A percentile compares a stretch with the other conserved stretches of the same genome.
These are phyloP conservation scores for Metschnikowia drakensbergensis DNA, from an alignment of 805 yeast species.

Conservation along the genomic window DNA sequence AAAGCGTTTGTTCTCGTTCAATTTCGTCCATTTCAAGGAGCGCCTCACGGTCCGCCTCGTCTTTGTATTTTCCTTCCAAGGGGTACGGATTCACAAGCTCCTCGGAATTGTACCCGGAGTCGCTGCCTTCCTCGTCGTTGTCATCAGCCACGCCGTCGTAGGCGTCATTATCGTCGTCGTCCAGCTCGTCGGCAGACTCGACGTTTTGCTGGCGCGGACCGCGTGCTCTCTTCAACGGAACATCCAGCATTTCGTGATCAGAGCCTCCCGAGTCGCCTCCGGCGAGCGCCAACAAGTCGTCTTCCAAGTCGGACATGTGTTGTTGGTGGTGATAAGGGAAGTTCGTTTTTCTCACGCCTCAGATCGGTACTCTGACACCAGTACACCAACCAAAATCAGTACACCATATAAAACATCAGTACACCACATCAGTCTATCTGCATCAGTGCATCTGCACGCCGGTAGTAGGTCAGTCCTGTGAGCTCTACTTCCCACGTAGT, in stretches of 20 bases:
- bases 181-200: conserved; percentile 17
- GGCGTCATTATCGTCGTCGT: conserved; percentile 21
- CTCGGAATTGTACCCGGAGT: conserved; percentile 27
- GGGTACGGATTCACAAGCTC: conserved; percentile 76
- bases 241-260: conserved; percentile 36
- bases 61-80: conserved; percentile 83
- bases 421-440: no score
- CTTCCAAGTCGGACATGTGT: conserved; percentile 79
- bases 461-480: no score
- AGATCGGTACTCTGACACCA: neutral
- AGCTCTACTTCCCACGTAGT: no score
- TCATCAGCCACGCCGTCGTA: conserved; percentile 18
- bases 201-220: conserved; percentile 7
- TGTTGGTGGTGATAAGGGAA: neutral
- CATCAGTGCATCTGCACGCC: no score
- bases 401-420: no score
- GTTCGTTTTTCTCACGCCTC: neutral
- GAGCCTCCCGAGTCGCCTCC: conserved; percentile 47
- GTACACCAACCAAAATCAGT: conserved; percentile 2
- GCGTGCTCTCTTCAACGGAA: conserved; percentile 30
- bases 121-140: conserved; percentile 12
- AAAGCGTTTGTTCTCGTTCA: conserved; percentile 84
- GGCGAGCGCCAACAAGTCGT: conserved; percentile 93
- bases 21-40: conserved; percentile 80
- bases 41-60: conserved; percentile 68